phyloP scores from a whole-genome alignment of 2,329 filamentous ascomycete species.

The Ophiostoma triangulosporum region DNA sequence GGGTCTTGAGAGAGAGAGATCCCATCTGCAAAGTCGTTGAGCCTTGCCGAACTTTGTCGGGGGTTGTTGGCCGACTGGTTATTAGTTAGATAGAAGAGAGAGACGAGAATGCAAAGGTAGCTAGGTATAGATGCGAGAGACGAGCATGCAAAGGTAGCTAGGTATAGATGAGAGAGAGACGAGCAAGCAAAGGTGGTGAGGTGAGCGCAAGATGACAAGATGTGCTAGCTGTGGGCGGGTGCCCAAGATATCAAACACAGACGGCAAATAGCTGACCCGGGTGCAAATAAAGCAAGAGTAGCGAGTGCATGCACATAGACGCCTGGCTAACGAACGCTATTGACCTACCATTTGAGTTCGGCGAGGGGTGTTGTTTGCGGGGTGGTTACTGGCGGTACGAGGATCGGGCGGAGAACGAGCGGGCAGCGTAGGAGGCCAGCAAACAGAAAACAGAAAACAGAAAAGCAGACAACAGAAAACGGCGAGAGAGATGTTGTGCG shows the following conservation, averaged over 20 bases:
- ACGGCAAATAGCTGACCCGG: neutral
- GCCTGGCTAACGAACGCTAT: neutral
- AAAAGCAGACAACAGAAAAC: neutral
- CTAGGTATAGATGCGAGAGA: no score
- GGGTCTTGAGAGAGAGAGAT: neutral
- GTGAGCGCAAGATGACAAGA: neutral
- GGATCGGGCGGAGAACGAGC: neutral
- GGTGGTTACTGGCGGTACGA: neutral
- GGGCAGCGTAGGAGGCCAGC: neutral
- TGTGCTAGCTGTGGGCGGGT: neutral
- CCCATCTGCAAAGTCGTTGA: neutral
- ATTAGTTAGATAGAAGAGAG: neutral
- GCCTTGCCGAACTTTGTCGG: constrained; percentile 3
- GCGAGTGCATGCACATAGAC: neutral
- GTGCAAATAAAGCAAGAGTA: neutral
- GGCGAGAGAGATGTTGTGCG: neutral
- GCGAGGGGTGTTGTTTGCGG: neutral
- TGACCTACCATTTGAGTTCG: neutral
- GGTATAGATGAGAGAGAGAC: no score
- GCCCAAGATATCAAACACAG: neutral
- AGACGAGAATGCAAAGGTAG: no score
- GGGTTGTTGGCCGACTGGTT: constrained; percentile 7
- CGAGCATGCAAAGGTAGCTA: no score
- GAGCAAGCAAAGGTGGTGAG: no score
- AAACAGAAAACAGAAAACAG: neutral